phyloP scores from a whole-genome alignment of 192 early-diverging fungal species.

The Ambispora gerdemannii region DNA sequence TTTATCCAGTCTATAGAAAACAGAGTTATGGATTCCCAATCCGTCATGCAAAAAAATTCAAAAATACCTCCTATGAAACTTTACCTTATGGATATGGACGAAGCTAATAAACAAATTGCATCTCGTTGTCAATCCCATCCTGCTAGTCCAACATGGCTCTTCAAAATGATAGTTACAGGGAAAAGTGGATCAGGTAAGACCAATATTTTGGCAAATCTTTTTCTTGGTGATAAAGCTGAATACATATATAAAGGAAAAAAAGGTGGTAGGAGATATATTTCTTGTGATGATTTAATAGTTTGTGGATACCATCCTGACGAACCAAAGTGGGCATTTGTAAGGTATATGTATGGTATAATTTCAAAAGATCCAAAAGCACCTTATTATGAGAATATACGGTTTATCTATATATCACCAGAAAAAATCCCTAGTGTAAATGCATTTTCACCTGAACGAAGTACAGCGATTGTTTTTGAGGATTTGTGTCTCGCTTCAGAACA shows the following conservation, averaged over 20 bases:
- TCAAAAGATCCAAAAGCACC: background rate
- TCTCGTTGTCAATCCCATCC: too few species aligned
- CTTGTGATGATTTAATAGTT: conserved; percentile 6
- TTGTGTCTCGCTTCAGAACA: background rate
- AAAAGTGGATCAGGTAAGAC: background rate
- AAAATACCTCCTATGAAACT: too few species aligned
- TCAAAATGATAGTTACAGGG: too few species aligned
- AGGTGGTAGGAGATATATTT: background rate
- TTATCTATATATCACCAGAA: too few species aligned
- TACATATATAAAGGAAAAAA: background rate
- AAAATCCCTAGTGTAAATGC: background rate
- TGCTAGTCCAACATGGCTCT: too few species aligned
- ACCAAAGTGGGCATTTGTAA: background rate
- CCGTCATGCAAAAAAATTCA: too few species aligned
- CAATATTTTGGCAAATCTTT: background rate
- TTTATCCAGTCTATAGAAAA: too few species aligned
- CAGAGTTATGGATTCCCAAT: too few species aligned
- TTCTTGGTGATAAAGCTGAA: background rate
- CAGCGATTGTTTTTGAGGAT: conserved; percentile 10
- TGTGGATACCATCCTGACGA: conserved; percentile 11
- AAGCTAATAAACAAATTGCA: too few species aligned
- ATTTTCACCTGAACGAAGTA: background rate
- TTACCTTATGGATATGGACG: too few species aligned
- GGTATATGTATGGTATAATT: conserved; percentile 12
- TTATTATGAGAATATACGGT: background rate